Percentiles rank a stretch among this genome's conserved stretches.
Evolutionary conservation across 2,329 filamentous ascomycete genomes (phyloP).

Genomic region (Claviceps humidiphila): DNA sequence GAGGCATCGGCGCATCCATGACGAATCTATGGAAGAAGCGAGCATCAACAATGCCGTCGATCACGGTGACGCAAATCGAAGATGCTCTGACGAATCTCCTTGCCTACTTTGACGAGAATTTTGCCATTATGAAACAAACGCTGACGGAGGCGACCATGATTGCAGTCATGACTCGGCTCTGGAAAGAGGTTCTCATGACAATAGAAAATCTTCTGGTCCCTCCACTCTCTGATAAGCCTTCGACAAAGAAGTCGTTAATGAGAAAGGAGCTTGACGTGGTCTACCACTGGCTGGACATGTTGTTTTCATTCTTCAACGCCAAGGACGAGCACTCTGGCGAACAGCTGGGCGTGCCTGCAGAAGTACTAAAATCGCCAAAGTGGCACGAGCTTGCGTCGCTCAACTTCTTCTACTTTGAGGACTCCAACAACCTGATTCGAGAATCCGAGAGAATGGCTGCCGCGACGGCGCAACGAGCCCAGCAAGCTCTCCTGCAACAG

Average conservation of each 20-base stretch:
- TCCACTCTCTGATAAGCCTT: constrained; percentile 88
- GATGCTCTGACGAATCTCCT: constrained; percentile 75
- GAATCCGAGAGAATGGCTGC: constrained; percentile 95
- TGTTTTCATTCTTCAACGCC: constrained; percentile 92
- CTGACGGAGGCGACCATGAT: constrained; percentile 93
- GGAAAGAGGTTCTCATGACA: constrained; percentile 93
- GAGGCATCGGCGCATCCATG: constrained; percentile 57
- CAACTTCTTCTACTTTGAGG: constrained; percentile 97
- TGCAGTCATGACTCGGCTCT: constrained; percentile 92
- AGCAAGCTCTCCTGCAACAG: constrained; percentile 49
- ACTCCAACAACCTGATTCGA: constrained; percentile 78
- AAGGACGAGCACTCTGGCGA: constrained; percentile 70
- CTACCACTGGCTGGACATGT: constrained; percentile 81
- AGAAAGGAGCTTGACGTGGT: constrained; percentile 89
- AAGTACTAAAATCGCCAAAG: constrained; percentile 91
- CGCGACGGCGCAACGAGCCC: constrained; percentile 62
- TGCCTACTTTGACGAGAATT: constrained; percentile 95
- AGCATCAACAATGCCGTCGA: constrained; percentile 38
- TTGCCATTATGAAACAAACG: constrained; percentile 96
- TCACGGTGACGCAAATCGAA: constrained; percentile 62
- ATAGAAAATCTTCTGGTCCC: constrained; percentile 85
- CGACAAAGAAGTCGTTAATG: constrained; percentile 66
- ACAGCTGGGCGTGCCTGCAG: constrained; percentile 75
- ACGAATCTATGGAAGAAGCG: constrained; percentile 56
- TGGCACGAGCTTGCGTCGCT: constrained; percentile 94